Conservation (phyloP, 192 early-diverging fungal species). For the Coemansia erecta region DNA sequence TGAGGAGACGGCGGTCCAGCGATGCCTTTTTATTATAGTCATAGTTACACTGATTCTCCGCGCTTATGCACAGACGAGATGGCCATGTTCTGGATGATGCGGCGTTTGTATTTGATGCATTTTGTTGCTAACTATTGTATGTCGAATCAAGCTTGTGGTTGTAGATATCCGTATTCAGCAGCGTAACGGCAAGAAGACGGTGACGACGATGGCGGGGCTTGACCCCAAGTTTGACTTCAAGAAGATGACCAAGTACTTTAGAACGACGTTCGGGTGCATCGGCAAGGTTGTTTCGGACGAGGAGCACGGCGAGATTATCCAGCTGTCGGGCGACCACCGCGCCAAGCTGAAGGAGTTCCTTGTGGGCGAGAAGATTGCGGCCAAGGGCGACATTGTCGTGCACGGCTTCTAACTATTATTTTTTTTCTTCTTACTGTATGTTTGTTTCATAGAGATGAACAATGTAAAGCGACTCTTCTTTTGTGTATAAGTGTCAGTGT, state of each 20-base stretch:
- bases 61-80: background rate
- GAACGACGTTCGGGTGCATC: constrained; percentile 95
- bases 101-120: background rate
- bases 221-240: constrained; percentile 83
- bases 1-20: constrained; percentile 33
- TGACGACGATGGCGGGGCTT: constrained; percentile 94
- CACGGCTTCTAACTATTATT: constrained; percentile 83
- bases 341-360: constrained; percentile 79
- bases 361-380: constrained; percentile 71
- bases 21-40: constrained; percentile 47
- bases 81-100: background rate
- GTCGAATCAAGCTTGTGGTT: background rate
- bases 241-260: constrained; percentile 92
- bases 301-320: constrained; percentile 87
- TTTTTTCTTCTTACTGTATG: background rate
- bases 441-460: too few relatives aligned
- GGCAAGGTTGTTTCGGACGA: constrained; percentile 93
- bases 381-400: constrained; percentile 85
- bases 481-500: too few relatives aligned
- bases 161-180: constrained; percentile 97
- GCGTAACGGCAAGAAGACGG: constrained; percentile 94
- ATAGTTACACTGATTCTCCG: constrained; percentile 60
- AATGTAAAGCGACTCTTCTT: background rate
- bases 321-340: constrained; percentile 95
- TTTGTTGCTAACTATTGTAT: background rate